These are phyloP conservation scores for Colletotrichum liriopes DNA, from an alignment of 2,329 filamentous ascomycete genomes.

Conservation along the genomic window DNA sequence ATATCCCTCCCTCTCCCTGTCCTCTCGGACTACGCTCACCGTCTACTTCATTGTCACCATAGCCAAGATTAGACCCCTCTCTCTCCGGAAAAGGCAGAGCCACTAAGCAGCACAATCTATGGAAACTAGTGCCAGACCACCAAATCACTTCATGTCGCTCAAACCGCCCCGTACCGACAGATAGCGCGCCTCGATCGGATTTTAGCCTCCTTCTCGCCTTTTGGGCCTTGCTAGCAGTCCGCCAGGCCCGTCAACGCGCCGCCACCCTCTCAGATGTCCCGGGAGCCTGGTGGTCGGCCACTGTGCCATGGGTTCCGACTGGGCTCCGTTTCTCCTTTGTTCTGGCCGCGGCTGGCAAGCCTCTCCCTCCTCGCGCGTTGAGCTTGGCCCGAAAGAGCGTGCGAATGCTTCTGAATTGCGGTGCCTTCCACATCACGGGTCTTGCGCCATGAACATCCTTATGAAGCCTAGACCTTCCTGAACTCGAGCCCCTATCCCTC, in stretches of 20 bases:
- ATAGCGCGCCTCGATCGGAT: constrained; percentile 15
- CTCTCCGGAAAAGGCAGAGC: constrained; percentile 3
- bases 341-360: neutral
- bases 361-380: constrained; percentile 4
- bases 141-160: constrained; percentile 18
- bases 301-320: neutral
- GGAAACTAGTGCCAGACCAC: constrained; percentile 19
- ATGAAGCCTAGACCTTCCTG: neutral
- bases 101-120: neutral
- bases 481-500: constrained; percentile 1
- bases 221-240: neutral
- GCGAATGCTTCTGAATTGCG: neutral
- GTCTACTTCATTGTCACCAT: constrained; percentile 9
- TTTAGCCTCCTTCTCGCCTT: constrained; percentile 4
- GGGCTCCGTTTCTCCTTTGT: constrained; percentile 3
- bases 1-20: neutral
- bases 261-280: constrained; percentile 4
- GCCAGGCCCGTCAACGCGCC: constrained; percentile 11
- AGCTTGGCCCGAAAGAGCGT: neutral
- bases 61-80: constrained; percentile 14
- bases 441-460: constrained; percentile 2
- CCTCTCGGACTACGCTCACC: constrained; percentile 8
- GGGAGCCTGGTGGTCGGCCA: constrained; percentile 19
- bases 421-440: neutral
- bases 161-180: constrained; percentile 18